Percentiles rank a stretch among this genome's conserved stretches.
phyloP scores from a whole-genome alignment of 2,329 filamentous ascomycete species.

The Stachybotrys chartarum region DNA sequence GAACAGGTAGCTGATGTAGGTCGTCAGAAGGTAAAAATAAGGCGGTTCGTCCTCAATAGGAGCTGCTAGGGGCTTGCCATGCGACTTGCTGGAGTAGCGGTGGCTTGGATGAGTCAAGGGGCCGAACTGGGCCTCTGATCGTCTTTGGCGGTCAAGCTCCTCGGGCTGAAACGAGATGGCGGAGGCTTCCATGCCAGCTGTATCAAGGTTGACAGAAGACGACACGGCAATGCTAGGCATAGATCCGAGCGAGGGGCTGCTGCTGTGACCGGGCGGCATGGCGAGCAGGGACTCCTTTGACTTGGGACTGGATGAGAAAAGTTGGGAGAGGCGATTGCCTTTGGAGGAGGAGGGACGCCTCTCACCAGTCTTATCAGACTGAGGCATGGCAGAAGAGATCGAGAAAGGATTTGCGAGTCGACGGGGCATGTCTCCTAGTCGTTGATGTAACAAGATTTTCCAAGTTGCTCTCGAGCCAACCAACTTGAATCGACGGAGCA shows the following conservation, averaged over 20 bases:
- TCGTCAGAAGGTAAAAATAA: constrained; percentile 94
- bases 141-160: constrained; percentile 68
- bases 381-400: constrained; percentile 39
- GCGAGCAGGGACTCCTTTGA: constrained; percentile 62
- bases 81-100: constrained; percentile 82
- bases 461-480: neutral
- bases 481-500: neutral
- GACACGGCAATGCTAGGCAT: constrained; percentile 90
- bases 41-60: constrained; percentile 92
- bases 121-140: constrained; percentile 84
- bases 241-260: constrained; percentile 60
- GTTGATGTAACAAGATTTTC: neutral
- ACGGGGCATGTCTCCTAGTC: constrained; percentile 47
- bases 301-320: constrained; percentile 78
- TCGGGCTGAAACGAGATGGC: constrained; percentile 80
- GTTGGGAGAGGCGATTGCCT: constrained; percentile 69
- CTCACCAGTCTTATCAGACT: constrained; percentile 43
- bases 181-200: constrained; percentile 62
- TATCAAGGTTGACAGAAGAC: constrained; percentile 70
- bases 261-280: constrained; percentile 49
- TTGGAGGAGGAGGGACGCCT: constrained; percentile 58
- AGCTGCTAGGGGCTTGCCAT: constrained; percentile 70
- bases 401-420: constrained; percentile 51
- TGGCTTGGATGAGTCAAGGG: constrained; percentile 75
- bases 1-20: constrained; percentile 96